A percentile compares a stretch with the other conserved stretches of the same genome.
Evolutionary conservation across 495 filamentous ascomycete species (phyloP).

Genomic region (Hypoxylon crocopeplum): DNA sequence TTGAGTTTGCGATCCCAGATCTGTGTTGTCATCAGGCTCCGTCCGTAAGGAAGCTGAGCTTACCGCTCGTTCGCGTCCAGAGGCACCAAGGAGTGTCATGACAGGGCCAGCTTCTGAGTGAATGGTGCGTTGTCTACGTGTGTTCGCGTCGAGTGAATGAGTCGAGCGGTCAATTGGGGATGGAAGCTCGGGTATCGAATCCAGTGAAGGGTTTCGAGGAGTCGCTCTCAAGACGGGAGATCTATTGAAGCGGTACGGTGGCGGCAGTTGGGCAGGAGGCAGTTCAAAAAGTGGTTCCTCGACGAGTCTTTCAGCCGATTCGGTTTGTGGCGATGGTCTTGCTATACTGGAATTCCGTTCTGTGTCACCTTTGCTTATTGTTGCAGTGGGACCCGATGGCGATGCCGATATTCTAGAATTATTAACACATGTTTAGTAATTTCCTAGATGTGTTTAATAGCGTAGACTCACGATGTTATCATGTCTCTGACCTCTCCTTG

Average conservation of each 20-base stretch:
- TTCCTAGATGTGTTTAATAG: neutral
- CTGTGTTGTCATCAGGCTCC: neutral
- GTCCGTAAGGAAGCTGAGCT: neutral
- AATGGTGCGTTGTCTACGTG: neutral
- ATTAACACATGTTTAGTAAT: slow-evolving; percentile 10
- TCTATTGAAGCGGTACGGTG: slow-evolving; percentile 2
- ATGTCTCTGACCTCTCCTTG: slow-evolving; percentile 11
- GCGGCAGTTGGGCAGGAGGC: neutral
- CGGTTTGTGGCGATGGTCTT: neutral
- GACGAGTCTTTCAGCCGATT: slow-evolving; percentile 3
- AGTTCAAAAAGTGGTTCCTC: neutral
- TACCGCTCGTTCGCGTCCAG: neutral
- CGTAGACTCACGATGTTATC: slow-evolving; percentile 22
- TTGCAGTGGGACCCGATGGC: neutral
- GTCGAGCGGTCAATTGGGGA: slow-evolving; percentile 4
- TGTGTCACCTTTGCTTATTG: no score
- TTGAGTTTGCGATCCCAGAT: neutral
- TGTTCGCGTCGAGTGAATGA: neutral
- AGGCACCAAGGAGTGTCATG: slow-evolving; percentile 8
- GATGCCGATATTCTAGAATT: slow-evolving; percentile 10
- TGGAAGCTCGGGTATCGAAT: slow-evolving; percentile 33
- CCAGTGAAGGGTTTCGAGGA: slow-evolving; percentile 18
- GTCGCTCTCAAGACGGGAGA: slow-evolving; percentile 24
- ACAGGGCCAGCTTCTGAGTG: slow-evolving; percentile 9
- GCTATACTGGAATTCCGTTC: neutral